These are phyloP conservation scores for Ammopiptanthus mongolicus DNA, from an alignment of 306 rosid species.

Conservation along the genomic window DNA sequence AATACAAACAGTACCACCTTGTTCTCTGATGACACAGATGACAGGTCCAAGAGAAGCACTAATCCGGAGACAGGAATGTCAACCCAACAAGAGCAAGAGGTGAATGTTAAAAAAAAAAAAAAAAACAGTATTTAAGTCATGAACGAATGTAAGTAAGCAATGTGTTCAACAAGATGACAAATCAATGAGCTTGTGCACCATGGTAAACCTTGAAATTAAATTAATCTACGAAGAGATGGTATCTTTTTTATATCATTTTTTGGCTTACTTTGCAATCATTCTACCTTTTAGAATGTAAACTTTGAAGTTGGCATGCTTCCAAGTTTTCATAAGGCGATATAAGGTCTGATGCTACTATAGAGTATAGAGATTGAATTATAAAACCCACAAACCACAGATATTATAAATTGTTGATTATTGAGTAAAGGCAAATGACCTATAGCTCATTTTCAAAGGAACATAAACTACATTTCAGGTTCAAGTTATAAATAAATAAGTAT, in stretches of 20 bases:
- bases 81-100: conserved; percentile 66
- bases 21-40: conserved; percentile 96
- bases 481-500: neutral
- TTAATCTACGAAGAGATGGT: neutral
- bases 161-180: neutral
- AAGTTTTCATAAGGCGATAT: neutral
- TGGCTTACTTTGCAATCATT: neutral
- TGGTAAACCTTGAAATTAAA: neutral
- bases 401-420: neutral
- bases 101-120: conserved; percentile 20
- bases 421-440: neutral
- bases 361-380: neutral
- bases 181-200: neutral
- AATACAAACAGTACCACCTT: conserved; percentile 87
- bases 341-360: neutral
- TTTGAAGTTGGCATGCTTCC: neutral
- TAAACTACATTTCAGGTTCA: neutral
- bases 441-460: neutral
- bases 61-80: conserved; percentile 59
- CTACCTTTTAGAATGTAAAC: neutral
- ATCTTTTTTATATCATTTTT: neutral
- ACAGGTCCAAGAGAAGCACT: conserved; percentile 48
- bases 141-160: neutral
- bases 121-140: neutral
- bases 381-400: neutral